phyloP scores from a whole-genome alignment of 208 protist genomes.

The Crithidia expoeki region DNA sequence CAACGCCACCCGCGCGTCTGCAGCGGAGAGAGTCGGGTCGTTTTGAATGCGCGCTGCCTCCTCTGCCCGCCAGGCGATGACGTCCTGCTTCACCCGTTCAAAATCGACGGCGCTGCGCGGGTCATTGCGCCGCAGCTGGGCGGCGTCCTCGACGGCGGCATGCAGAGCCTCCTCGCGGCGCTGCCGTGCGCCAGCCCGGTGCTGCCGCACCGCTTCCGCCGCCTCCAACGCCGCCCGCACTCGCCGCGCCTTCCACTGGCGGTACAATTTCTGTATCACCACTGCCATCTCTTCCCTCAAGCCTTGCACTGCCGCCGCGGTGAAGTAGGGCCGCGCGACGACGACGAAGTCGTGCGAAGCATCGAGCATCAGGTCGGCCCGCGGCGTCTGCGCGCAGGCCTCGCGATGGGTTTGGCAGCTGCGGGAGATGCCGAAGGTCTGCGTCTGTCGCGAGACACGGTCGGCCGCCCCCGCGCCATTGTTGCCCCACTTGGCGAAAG shows the following conservation, averaged over 20 bases:
- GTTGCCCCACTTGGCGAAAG: constrained; percentile 31
- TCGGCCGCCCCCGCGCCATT: constrained; percentile 15
- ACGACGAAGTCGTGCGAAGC: constrained; percentile 69
- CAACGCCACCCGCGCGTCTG: constrained; percentile 69
- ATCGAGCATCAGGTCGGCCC: constrained; percentile 69
- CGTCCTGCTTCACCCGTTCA: constrained; percentile 89
- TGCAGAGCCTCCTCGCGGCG: constrained; percentile 69
- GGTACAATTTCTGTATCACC: constrained; percentile 92
- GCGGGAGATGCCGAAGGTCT: constrained; percentile 90
- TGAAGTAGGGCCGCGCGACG: constrained; percentile 88
- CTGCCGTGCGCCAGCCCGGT: constrained; percentile 56
- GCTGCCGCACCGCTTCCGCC: constrained; percentile 60
- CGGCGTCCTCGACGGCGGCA: constrained; percentile 62
- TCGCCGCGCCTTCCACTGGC: constrained; percentile 93
- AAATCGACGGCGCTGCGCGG: constrained; percentile 94
- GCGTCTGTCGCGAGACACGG: constrained; percentile 83
- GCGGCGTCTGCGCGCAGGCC: constrained; percentile 90
- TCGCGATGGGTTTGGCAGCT: constrained; percentile 92
- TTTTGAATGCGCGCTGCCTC: constrained; percentile 83
- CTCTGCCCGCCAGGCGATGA: constrained; percentile 87
- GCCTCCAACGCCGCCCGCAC: constrained; percentile 63
- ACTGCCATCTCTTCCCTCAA: constrained; percentile 84
- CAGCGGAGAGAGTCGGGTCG: constrained; percentile 45
- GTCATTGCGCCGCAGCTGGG: constrained; percentile 90
- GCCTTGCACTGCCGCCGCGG: constrained; percentile 57